Conservation (phyloP, 2,329 filamentous ascomycete genomes). For the Verticillium albo-atrum region DNA sequence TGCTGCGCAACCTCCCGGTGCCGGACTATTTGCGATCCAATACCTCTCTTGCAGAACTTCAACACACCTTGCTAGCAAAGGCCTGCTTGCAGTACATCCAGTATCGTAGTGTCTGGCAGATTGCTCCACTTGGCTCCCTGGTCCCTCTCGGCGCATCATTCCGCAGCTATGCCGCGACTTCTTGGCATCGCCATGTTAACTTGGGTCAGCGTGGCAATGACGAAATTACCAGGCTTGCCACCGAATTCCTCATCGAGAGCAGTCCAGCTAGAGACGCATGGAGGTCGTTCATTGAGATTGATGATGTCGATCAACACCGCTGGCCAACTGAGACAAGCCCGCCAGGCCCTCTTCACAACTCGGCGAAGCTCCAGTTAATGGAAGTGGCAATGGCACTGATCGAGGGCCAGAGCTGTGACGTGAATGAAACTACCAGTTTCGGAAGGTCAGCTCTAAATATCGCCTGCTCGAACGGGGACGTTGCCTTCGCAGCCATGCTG, state of each 20-base stretch:
- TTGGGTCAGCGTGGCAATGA: not conserved
- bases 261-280: not conserved
- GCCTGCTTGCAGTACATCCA: constrained; percentile 2
- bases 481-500: not conserved
- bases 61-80: not conserved
- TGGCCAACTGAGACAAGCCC: not conserved
- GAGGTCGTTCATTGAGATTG: not conserved
- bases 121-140: not conserved
- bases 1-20: constrained; percentile 7
- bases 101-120: not conserved
- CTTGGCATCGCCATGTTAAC: constrained; percentile 1
- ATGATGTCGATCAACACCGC: not conserved
- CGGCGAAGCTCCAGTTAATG: not conserved
- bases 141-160: not conserved
- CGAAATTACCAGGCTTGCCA: not conserved
- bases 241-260: not conserved
- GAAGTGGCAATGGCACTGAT: not conserved
- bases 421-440: not conserved
- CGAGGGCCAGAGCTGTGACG: not conserved
- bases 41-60: not conserved
- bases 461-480: not conserved
- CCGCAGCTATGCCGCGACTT: constrained; percentile 3
- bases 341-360: not conserved
- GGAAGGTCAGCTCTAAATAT: not conserved
- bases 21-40: not conserved